Base-by-base conservation (phyloP, 139 green algal genomes). In the Asterochloris erici region DNA sequence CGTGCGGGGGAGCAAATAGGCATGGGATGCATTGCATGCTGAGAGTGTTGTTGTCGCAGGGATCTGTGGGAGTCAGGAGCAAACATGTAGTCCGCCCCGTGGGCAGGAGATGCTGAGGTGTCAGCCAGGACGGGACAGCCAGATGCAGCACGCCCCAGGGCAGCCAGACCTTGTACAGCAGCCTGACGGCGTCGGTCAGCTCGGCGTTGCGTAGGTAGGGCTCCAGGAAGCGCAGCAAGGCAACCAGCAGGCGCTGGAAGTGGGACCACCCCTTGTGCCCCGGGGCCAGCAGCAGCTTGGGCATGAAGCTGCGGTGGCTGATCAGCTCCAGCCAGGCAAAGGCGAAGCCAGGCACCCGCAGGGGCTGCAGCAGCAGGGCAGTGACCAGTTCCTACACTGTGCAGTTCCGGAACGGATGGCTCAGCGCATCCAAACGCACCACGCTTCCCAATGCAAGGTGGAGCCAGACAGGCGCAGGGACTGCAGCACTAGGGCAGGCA, bases 271-370 rank as follows among this genome's bases (percentile, higher is more conserved):
- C 92, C 73, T 90, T 84, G 79, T 91, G 84, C 74, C 84, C 82
- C 24, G 90, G 88, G 14, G 88, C 84, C 38, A 90, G 84, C 77
- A 99, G 91, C 83, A 99, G 89, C 78, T 92, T 91, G 62, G 96
- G 95, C 96, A 99, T 97, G 87, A 99, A 94, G 68, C 85, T 86
- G 24, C 90, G 88, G 88, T 99, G 95, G 14, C 88, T 88, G 38
- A 99, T 86, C 27, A 99, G 88, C 90, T 99, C 96, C 74, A 99
- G 89, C 94, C 97, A 99, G 62, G 90, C 88, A 85, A 98, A 99
- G 16, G 93, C 94, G 91, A 99, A 99, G 78, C 90, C 93, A 13
- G 97, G 97, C 64, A 97, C 92, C 13, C 90, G 91, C 29, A 96
- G 87, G 1, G 97, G 96, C 90, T 98, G 94, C 68, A 83, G 15